Evolutionary conservation across 768 basidiomycete species (phyloP), one percentile per base, ranked within the genome.

Genomic region (Clathrus columnatus): DNA sequence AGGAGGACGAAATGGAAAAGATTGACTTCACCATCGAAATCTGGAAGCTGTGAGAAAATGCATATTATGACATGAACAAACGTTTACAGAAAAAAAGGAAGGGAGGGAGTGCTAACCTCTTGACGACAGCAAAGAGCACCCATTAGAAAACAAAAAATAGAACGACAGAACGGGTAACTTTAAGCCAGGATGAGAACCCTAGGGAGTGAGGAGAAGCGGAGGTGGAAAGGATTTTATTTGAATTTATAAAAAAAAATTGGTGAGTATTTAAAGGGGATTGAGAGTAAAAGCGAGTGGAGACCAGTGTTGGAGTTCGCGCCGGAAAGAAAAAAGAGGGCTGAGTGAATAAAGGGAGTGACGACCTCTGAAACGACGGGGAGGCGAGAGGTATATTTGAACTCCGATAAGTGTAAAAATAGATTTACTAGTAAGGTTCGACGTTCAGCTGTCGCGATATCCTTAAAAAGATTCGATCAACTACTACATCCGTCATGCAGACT

Each of bases 1-100:
- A 98, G 71, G 41, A 99, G 84, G 59, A 90, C 80, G 67, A 99
- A 99, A 67, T 99, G 96, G 69, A 96, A 99, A 56, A 99, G 84
- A 67, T 91, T 95, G 67, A 92, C 86, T 59, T 95, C 91, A 61
- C 88, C 91, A 62, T 94, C 91, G 67, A 93, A 95, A 75, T 95
- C 92, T 70, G 94, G 86, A 60, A 90, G 90, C 90, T 95, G 59
- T 43, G 42, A 20, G 48, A 26, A 18, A 49, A 36, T 55, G n/a
- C 50, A 41, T 24, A 43, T 20, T 42, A 48, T 51, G 29, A 47
- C 51, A 42, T n/a, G 46, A 29, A 27, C 23, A 44, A 26, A 20
- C 16, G 16, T 7, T 11, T 52, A 23, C 23, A 43, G 16, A 48
- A 14, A 10, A 28, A 54, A 16, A 16, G 2, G 16, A 28, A 24